Evolutionary conservation across 495 filamentous ascomycete genomes (phyloP).

Genomic region (Neurospora sp.): DNA sequence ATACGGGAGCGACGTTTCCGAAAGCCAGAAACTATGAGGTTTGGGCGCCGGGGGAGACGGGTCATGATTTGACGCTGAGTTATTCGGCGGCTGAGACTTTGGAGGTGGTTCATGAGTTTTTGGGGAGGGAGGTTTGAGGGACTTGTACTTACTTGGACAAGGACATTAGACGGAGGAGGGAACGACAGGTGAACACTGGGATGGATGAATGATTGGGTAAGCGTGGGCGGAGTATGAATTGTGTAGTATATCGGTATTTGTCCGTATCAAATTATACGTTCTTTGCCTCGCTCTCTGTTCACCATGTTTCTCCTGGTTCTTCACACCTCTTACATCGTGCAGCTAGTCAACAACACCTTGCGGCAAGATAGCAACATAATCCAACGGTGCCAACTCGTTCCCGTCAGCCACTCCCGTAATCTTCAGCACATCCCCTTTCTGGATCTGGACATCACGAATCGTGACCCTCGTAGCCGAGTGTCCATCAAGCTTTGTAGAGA

Average conservation of each 20-base stretch:
- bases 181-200: neutral
- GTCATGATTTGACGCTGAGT: conserved; percentile 5
- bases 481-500: conserved; percentile 48
- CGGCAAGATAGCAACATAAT: conserved; percentile 56
- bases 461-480: conserved; percentile 54
- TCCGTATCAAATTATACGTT: neutral
- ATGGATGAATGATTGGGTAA: conserved; percentile 20
- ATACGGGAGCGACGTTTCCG: neutral
- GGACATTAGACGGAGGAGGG: neutral
- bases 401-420: conserved; percentile 51
- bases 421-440: conserved; percentile 46
- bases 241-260: neutral
- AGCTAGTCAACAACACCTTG: conserved; percentile 47
- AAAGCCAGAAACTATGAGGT: neutral
- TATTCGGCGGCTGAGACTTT: conserved; percentile 3
- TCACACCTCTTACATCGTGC: neutral
- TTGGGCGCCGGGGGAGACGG: neutral
- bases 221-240: conserved; percentile 1
- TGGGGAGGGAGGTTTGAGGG: neutral
- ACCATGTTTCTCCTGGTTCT: neutral
- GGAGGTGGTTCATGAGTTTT: neutral
- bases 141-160: neutral
- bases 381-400: conserved; percentile 51
- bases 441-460: conserved; percentile 40
- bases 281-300: neutral